Percentiles rank a stretch among this genome's conserved stretches.
Evolutionary conservation across 768 basidiomycete genomes (phyloP).

Genomic region (Auriscalpium orientale): DNA sequence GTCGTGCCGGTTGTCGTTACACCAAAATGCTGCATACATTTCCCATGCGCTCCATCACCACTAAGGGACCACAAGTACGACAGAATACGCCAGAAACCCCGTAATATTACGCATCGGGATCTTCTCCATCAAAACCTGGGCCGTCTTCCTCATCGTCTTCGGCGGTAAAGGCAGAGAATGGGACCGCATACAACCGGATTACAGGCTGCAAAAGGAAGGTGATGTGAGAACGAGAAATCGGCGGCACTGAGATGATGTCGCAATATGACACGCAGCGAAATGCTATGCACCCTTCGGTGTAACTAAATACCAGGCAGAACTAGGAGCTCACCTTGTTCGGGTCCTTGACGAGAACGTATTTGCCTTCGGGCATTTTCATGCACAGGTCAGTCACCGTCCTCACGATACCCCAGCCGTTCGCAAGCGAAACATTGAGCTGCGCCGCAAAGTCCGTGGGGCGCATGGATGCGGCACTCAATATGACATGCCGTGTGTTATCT

Average conservation of each 20-base stretch:
- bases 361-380: constrained; percentile 96
- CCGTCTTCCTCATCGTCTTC: constrained; percentile 55
- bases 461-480: constrained; percentile 90
- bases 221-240: constrained; percentile 7
- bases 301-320: neutral
- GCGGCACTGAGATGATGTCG: constrained; percentile 1
- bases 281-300: neutral
- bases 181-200: constrained; percentile 91
- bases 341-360: constrained; percentile 95
- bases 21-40: neutral
- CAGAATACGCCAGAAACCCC: neutral
- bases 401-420: constrained; percentile 98
- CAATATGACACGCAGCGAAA: neutral
- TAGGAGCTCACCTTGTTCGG: constrained; percentile 79
- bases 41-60: neutral
- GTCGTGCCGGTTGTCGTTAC: neutral
- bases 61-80: neutral
- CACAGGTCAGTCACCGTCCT: constrained; percentile 90
- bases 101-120: constrained; percentile 23
- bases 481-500: constrained; percentile 93
- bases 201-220: constrained; percentile 56
- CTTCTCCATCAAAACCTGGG: constrained; percentile 36
- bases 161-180: constrained; percentile 76
- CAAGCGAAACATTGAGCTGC: constrained; percentile 90
- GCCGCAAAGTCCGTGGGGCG: constrained; percentile 90